Evolutionary conservation across 192 early-diverging fungal species (phyloP).

Genomic region (Backusella circina): DNA sequence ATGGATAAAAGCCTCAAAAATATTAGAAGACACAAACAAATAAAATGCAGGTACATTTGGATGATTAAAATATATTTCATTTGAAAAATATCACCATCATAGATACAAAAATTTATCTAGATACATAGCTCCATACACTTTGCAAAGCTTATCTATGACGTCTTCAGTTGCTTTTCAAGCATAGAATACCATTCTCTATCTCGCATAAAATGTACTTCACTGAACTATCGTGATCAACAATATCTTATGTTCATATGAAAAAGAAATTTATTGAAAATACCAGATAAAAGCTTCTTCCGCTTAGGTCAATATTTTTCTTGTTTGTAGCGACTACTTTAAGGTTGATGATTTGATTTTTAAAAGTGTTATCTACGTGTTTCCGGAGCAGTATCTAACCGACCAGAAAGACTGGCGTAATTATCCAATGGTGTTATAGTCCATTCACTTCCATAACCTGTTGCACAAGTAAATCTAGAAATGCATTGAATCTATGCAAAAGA

Average conservation of each 20-base stretch:
- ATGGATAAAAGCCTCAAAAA: background rate
- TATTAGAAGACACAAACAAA: background rate
- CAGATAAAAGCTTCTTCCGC: no score
- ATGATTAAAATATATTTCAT: background rate
- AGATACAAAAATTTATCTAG: background rate
- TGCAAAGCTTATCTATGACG: background rate
- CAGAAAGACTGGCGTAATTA: no score
- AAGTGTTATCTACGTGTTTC: no score
- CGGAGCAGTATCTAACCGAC: no score
- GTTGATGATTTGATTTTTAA: no score
- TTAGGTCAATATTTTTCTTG: no score
- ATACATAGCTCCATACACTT: background rate
- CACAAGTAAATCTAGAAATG: no score
- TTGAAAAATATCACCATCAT: background rate
- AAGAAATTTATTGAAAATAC: background rate
- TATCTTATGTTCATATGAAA: background rate
- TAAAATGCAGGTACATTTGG: background rate
- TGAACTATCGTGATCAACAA: background rate
- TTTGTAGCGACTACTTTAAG: no score
- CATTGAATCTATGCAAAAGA: no score
- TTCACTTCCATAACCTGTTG: no score
- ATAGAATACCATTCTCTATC: background rate
- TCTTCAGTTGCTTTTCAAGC: background rate
- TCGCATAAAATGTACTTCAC: background rate
- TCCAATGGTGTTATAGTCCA: no score